Evolutionary conservation across 2,329 filamentous ascomycete species (phyloP), one percentile per base, ranked within the genome.

Genomic region (Metarhizium sp.): DNA sequence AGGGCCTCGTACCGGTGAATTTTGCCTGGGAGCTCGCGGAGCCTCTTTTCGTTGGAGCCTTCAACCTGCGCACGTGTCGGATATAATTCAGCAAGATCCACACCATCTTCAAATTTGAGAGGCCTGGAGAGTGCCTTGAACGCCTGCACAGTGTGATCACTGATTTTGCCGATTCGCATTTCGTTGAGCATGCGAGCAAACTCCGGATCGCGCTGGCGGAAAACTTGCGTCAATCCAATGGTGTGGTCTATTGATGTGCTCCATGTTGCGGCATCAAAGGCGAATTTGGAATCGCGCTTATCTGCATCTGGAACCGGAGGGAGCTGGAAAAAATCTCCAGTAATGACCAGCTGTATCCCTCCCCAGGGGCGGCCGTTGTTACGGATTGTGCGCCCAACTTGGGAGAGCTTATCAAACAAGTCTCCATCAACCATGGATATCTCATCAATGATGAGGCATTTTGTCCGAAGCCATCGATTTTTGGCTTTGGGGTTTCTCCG

Each of bases 351-450:
- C 63, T 99, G 94, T 49, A 99, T 97, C 5, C 94, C 94, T 54
- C 94, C 95, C 76, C 96, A 99, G 0, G 94, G 88, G 10, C 90
- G 82, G 10, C 90, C 92, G 63, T 96, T 96, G 67, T 95, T 96
- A 54, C 92, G 84, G 59, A 99, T 84, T 3, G 78, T 83, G 55
- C 92, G 82, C 14, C 92, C 92, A 61, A 99, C 88, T 58, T 88
- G 82, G 59, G 95, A 91, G 18, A 99, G 79, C 70, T 99, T 99
- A 74, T 99, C 94, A 62, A 97, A 99, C 0, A 99, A 78, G 38
- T 96, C 92, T 1, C 90, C 94, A 64, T 99, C 94, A 4, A 99
- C 92, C 95, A 99, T 99, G 13, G 94, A 97, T 3, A 99, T 86
- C 68, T 99, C 94, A 70, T 99, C 94, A 63, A 99, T 82, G 61